Base-by-base conservation (phyloP, 1,284 basidiomycete genomes). In the Taiwanofungus camphoratus region DNA sequence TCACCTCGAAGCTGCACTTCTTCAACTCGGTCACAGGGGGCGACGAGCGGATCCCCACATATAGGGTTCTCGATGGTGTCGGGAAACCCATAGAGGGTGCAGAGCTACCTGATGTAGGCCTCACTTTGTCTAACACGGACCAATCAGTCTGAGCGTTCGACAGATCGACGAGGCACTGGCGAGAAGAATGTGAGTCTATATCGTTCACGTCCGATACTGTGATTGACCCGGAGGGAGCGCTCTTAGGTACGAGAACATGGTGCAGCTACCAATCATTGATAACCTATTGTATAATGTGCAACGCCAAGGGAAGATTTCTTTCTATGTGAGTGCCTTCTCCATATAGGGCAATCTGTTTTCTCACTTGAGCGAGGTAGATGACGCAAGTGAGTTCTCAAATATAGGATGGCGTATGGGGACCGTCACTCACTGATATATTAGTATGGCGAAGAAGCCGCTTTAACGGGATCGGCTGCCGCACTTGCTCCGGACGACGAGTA, bases 221-320 rank as follows among this genome's bases (percentile, higher is more conserved):
- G 11, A 5, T 37, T 20, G 20, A 23, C 15, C 29, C 5, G 5
- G 6, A 6, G 5, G 8, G 5, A 27, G 21, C 31, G 24, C 11
- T 7, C 23, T 16, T 50, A 85, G 82, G 52, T 87, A 93, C 57
- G 80, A 87, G 62, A 73, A 82, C 45, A 93, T 93, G 90, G 77
- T 81, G 26, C 72, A 92, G 18, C 70, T 95, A 31, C 92, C 92
- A 0, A 79, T 82, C 26, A 71, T 95, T 57, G 92, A 96, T 66
- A 92, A 84, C 51, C 72, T 94, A 20, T 72, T 96, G 16, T 91
- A 93, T 67, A 94, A 93, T 57, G 81, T 93, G 2, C 92, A 96
- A 61, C 77, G 92, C 13, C 92, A 96, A 64, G 92, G 92, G 21
- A 90, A 93, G 58, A 92, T 94, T 55, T 90, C 88, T 4, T 96